Conservation (phyloP, 495 filamentous ascomycete genomes). For the Penicillium angulare region DNA sequence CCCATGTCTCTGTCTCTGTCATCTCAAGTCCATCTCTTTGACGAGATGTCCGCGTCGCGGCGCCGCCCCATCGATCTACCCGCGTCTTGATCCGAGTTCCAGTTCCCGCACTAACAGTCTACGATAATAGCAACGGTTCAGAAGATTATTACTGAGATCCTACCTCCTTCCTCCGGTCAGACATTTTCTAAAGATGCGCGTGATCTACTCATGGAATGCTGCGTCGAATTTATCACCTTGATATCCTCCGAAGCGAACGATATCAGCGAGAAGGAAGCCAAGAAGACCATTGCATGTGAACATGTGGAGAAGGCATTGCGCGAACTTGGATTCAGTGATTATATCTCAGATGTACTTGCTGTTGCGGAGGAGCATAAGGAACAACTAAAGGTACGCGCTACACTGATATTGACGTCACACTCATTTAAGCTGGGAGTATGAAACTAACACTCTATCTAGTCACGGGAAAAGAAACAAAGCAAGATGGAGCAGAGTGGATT, state of each 20-base stretch:
- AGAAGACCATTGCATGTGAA: conserved; percentile 97
- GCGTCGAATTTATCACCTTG: conserved; percentile 97
- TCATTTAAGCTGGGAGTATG: neutral
- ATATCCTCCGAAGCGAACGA: conserved; percentile 97
- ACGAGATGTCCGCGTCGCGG: neutral
- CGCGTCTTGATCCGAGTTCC: neutral
- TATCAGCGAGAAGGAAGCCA: conserved; percentile 95
- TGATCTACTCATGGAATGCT: conserved; percentile 96
- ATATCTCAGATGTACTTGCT: conserved; percentile 79
- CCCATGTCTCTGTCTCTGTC: neutral
- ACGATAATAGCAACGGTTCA: conserved; percentile 77
- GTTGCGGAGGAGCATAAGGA: conserved; percentile 92
- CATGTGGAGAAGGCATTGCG: conserved; percentile 91
- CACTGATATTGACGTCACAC: too few relatives aligned
- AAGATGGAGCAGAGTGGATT: conserved; percentile 94
- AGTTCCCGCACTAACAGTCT: conserved; percentile 8
- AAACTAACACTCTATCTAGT: conserved; percentile 47
- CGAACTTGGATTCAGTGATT: conserved; percentile 87
- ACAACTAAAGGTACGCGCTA: conserved; percentile 77
- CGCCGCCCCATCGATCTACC: neutral
- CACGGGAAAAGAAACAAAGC: conserved; percentile 92
- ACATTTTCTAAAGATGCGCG: conserved; percentile 90
- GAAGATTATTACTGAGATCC: conserved; percentile 95
- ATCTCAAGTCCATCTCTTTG: neutral
- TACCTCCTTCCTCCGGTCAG: conserved; percentile 65